Percentiles rank a stretch among this genome's conserved stretches.
Conservation (phyloP, 108 stramenopile genomes). For the Nitzschia sp. region DNA sequence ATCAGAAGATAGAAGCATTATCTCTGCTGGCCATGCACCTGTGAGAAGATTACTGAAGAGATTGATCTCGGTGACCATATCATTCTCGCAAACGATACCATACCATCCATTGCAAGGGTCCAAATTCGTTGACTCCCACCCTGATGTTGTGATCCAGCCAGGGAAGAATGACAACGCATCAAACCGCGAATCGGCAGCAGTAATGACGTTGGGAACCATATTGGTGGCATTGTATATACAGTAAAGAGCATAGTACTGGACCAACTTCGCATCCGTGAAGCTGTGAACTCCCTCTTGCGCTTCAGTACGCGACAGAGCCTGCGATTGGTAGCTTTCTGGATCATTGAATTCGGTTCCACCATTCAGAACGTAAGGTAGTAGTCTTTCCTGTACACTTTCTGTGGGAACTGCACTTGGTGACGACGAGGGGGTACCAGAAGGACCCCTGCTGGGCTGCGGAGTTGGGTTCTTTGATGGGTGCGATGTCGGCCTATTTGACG, state of each 20-base stretch:
- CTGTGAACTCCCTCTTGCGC: conserved; percentile 17
- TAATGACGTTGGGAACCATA: conserved; percentile 24
- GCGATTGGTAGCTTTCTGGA: conserved; percentile 32
- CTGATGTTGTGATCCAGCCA: conserved; percentile 14
- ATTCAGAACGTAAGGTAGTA: conserved; percentile 13
- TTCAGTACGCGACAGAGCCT: conserved; percentile 23
- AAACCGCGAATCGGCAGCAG: conserved; percentile 11
- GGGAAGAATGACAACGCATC: conserved; percentile 20
- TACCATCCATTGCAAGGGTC: conserved; percentile 38
- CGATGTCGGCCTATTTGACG: conserved; percentile 3
- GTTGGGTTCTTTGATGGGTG: conserved; percentile 2
- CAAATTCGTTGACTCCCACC: conserved; percentile 19
- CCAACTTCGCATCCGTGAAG: conserved; percentile 16
- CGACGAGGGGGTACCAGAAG: neutral
- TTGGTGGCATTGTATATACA: conserved; percentile 27
- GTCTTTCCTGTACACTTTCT: conserved; percentile 7
- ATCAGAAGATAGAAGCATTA: conserved; percentile 27
- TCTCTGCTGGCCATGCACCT: conserved; percentile 36
- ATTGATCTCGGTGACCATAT: conserved; percentile 29
- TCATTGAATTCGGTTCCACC: conserved; percentile 33
- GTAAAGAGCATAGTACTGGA: conserved; percentile 36
- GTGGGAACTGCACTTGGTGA: no score
- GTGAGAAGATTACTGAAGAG: conserved; percentile 33
- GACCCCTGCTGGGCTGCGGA: neutral
- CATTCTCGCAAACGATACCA: conserved; percentile 30